Conservation (phyloP, 75 land plant species). For the Selaginella moellendorffii region DNA sequence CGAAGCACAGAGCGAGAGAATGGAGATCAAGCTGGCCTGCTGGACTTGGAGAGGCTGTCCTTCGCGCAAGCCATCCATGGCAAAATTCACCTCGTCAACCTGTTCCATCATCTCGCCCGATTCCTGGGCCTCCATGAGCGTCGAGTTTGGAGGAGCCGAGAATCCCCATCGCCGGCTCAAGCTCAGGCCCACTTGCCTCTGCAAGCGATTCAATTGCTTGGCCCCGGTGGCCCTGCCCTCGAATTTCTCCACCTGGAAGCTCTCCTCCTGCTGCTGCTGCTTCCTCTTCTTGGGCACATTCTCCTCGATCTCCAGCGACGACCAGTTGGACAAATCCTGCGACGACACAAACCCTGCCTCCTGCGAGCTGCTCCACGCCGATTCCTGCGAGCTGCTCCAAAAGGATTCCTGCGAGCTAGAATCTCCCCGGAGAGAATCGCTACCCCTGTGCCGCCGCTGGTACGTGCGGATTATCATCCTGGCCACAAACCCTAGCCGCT, state of each 20-base stretch:
- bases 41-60: slow-evolving; percentile 67
- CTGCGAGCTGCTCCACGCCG: not conserved
- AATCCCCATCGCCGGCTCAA: slow-evolving; percentile 13
- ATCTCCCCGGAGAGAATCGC: slow-evolving; percentile 15
- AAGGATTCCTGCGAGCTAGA: slow-evolving; percentile 16
- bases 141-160: slow-evolving; percentile 37
- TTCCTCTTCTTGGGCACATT: not conserved
- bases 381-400: slow-evolving; percentile 16
- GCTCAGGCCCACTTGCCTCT: slow-evolving; percentile 10
- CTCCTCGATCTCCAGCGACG: not conserved
- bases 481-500: too few species aligned
- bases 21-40: slow-evolving; percentile 68
- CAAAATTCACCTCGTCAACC: slow-evolving; percentile 93
- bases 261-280: too few species aligned
- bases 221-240: too few species aligned
- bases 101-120: slow-evolving; percentile 99
- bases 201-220: slow-evolving; percentile 5
- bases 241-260: too few species aligned
- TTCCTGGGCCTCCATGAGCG: slow-evolving; percentile 95
- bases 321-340: slow-evolving; percentile 19
- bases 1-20: slow-evolving; percentile 52
- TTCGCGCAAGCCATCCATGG: slow-evolving; percentile 74
- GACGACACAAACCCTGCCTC: slow-evolving; percentile 13
- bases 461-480: slow-evolving; percentile 73
- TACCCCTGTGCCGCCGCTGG: slow-evolving; percentile 38